These are phyloP conservation scores for Stereum hirsutum DNA, from an alignment of 1,284 basidiomycete species.

Conservation along the genomic window DNA sequence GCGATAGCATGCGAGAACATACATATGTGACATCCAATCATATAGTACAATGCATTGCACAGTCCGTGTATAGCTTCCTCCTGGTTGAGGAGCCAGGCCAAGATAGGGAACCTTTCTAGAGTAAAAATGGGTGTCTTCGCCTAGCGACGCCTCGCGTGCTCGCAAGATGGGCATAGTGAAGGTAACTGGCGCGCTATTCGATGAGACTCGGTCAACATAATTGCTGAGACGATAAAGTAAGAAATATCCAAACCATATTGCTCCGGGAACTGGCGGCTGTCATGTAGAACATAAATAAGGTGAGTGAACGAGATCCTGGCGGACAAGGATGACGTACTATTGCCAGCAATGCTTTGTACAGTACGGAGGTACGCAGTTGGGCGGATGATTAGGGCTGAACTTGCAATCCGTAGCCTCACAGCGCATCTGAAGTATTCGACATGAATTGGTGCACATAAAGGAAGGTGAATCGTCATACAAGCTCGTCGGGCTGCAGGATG, in stretches of 20 bases:
- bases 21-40: too few species aligned
- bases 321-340: slow-evolving; percentile 27
- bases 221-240: background rate
- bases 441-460: background rate
- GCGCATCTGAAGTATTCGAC: slow-evolving; percentile 19
- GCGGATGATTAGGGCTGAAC: slow-evolving; percentile 38
- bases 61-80: too few species aligned
- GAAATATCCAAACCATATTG: slow-evolving; percentile 9
- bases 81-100: too few species aligned
- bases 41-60: too few species aligned
- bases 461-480: slow-evolving; percentile 5
- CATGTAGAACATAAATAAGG: background rate
- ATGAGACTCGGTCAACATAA: background rate
- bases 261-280: slow-evolving; percentile 13
- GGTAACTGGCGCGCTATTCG: background rate
- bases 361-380: slow-evolving; percentile 23
- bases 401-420: slow-evolving; percentile 33
- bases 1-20: too few species aligned
- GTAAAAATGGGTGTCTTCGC: background rate
- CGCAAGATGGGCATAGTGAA: background rate
- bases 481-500: slow-evolving; percentile 9
- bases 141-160: background rate
- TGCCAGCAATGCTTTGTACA: slow-evolving; percentile 39
- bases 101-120: background rate
- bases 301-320: background rate